Conservation (phyloP, 352 stramenopile genomes). For the Phytophthora gonapodyides region DNA sequence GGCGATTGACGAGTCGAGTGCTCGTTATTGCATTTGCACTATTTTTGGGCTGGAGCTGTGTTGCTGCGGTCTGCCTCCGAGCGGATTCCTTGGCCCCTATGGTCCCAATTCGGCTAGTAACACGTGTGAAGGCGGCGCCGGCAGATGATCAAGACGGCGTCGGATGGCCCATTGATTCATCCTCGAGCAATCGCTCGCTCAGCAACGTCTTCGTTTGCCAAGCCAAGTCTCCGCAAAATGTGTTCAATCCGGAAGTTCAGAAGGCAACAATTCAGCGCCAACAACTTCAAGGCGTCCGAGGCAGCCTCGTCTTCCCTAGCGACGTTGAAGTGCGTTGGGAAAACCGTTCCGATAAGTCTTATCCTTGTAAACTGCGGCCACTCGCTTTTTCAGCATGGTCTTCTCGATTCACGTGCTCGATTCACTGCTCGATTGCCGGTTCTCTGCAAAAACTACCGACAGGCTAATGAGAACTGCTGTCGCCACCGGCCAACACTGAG, state of each 20-base stretch:
- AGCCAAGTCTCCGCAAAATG: too few relatives aligned
- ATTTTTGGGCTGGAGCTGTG: slow-evolving; percentile 22
- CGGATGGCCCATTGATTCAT: slow-evolving; percentile 14
- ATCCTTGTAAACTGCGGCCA: slow-evolving; percentile 20
- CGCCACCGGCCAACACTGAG: neutral
- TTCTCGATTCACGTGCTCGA: slow-evolving; percentile 4
- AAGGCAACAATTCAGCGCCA: slow-evolving; percentile 22
- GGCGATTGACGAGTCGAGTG: slow-evolving; percentile 21
- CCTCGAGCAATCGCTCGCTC: slow-evolving; percentile 1
- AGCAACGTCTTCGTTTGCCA: too few relatives aligned
- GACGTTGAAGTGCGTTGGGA: slow-evolving; percentile 28
- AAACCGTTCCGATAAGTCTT: slow-evolving; percentile 27
- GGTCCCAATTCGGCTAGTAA: neutral
- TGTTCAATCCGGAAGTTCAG: slow-evolving; percentile 15
- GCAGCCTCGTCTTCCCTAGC: slow-evolving; percentile 21
- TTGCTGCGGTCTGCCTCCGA: slow-evolving; percentile 27
- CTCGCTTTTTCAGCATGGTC: slow-evolving; percentile 11
- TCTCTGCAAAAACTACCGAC: slow-evolving; percentile 6
- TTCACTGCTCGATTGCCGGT: neutral
- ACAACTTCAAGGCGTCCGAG: neutral
- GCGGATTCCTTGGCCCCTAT: slow-evolving; percentile 30
- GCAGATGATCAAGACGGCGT: slow-evolving; percentile 27
- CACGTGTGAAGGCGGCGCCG: slow-evolving; percentile 1
- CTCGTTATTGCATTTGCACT: neutral
- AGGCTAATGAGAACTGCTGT: neutral